phyloP scores from a whole-genome alignment of 495 filamentous ascomycete genomes.

The Aspergillus leporis region DNA sequence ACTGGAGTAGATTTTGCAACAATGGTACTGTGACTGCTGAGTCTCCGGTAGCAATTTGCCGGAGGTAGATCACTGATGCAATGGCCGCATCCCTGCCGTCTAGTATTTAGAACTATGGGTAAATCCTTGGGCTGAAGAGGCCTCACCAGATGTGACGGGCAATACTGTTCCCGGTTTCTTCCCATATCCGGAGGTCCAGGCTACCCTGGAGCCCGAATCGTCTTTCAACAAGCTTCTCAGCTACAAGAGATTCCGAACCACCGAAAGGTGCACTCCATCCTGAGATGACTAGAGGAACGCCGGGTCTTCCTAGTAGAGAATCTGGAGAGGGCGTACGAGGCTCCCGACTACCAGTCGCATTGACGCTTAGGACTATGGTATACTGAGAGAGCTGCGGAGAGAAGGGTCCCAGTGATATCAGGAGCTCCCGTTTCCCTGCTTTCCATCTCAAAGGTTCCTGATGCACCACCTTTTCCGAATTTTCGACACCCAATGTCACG shows the following conservation, averaged over 20 bases:
- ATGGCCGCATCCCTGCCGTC: constrained; percentile 67
- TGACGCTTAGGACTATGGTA: constrained; percentile 29
- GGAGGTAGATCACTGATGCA: constrained; percentile 49
- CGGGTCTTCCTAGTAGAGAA: constrained; percentile 20
- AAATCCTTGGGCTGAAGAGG: not conserved
- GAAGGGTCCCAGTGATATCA: constrained; percentile 38
- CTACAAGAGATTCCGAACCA: constrained; percentile 32
- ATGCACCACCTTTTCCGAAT: constrained; percentile 40
- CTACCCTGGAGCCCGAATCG: constrained; percentile 40
- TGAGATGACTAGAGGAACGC: constrained; percentile 50
- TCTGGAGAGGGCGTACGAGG: constrained; percentile 20
- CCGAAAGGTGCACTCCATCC: constrained; percentile 56
- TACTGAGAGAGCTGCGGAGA: constrained; percentile 25
- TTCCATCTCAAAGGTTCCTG: constrained; percentile 53
- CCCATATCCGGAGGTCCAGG: constrained; percentile 58
- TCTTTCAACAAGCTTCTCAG: constrained; percentile 54
- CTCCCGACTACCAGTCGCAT: constrained; percentile 15
- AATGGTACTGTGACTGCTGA: constrained; percentile 19
- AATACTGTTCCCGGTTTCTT: constrained; percentile 94
- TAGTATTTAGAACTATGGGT: constrained; percentile 14
- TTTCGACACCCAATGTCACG: constrained; percentile 41
- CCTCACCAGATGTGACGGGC: constrained; percentile 89
- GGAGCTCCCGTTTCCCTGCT: constrained; percentile 52
- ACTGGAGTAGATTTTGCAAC: constrained; percentile 30
- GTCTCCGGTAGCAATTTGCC: constrained; percentile 25